Evolutionary conservation across 2,329 filamentous ascomycete genomes (phyloP).

Genomic region (Microdochium nivale): DNA sequence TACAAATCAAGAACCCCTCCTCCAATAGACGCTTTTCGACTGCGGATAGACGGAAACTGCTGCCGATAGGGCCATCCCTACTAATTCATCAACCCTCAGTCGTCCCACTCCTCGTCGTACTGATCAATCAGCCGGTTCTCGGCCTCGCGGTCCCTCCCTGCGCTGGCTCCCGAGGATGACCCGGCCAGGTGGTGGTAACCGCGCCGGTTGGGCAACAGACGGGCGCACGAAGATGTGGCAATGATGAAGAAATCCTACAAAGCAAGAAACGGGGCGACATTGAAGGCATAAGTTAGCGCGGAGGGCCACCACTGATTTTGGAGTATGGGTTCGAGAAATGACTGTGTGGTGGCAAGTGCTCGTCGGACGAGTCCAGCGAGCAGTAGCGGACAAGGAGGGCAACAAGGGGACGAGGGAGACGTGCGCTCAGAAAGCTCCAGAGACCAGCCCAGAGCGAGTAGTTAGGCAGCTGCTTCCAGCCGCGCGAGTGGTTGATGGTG

Average conservation of each 20-base stretch:
- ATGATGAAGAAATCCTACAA: constrained; percentile 58
- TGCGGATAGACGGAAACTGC: background rate
- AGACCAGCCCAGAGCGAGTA: constrained; percentile 89
- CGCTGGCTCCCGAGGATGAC: constrained; percentile 29
- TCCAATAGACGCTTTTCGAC: background rate
- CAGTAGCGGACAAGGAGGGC: constrained; percentile 10
- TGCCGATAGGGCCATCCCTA: background rate
- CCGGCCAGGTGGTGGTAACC: constrained; percentile 59
- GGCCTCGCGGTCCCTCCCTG: constrained; percentile 52
- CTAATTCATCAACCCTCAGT: constrained; percentile 31
- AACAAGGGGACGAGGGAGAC: constrained; percentile 30
- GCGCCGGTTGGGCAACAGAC: constrained; percentile 53
- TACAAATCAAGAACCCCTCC: background rate
- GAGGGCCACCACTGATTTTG: constrained; percentile 6
- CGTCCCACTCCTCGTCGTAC: constrained; percentile 95
- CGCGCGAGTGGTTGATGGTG: constrained; percentile 86
- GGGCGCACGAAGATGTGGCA: constrained; percentile 58
- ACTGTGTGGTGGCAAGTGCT: background rate
- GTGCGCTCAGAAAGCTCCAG: constrained; percentile 74
- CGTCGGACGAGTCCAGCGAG: constrained; percentile 14
- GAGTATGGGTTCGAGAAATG: constrained; percentile 1
- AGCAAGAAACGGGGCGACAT: background rate
- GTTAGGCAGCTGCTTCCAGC: constrained; percentile 93
- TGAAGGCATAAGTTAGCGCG: constrained; percentile 3
- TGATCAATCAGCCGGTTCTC: constrained; percentile 95